Evolutionary conservation across 1,284 basidiomycete genomes (phyloP).

Genomic region (Chalciporus sp.): DNA sequence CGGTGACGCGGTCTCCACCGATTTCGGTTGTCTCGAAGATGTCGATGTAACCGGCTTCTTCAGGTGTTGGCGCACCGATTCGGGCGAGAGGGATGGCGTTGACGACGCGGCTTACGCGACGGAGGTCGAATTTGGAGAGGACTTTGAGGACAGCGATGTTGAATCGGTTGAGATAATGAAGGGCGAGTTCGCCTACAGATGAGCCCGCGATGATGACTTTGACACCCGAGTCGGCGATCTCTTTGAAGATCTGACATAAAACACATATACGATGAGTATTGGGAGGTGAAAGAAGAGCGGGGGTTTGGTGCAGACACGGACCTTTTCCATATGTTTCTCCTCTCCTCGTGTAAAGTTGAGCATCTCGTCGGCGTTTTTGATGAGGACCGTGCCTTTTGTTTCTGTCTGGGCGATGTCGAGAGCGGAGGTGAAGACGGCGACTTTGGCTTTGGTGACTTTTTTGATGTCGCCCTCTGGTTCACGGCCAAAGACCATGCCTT

Average conservation of each 20-base stretch:
- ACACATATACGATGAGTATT: background rate
- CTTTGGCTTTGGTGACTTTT: constrained; percentile 82
- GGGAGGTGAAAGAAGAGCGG: too few relatives aligned
- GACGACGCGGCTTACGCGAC: constrained; percentile 91
- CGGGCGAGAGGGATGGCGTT: constrained; percentile 96
- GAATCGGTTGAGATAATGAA: constrained; percentile 96
- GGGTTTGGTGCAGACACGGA: constrained; percentile 34
- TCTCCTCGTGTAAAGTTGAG: constrained; percentile 95
- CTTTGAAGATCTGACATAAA: constrained; percentile 83
- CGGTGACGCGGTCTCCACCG: constrained; percentile 97
- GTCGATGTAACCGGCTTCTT: constrained; percentile 95
- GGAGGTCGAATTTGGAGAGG: constrained; percentile 96
- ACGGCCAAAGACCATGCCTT: constrained; percentile 97
- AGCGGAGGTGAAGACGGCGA: constrained; percentile 92
- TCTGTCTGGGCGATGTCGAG: constrained; percentile 96
- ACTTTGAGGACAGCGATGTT: constrained; percentile 96
- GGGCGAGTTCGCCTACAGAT: constrained; percentile 91
- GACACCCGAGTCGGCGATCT: constrained; percentile 95
- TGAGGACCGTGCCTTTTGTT: constrained; percentile 97
- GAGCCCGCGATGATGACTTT: constrained; percentile 94
- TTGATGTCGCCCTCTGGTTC: constrained; percentile 92
- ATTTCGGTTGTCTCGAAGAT: constrained; percentile 96
- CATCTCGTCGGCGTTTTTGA: constrained; percentile 96
- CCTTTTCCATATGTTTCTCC: constrained; percentile 94
- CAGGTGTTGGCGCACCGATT: constrained; percentile 92